Evolutionary conservation across 2,329 filamentous ascomycete genomes (phyloP).

Genomic region (Mycosphaerella sp.): DNA sequence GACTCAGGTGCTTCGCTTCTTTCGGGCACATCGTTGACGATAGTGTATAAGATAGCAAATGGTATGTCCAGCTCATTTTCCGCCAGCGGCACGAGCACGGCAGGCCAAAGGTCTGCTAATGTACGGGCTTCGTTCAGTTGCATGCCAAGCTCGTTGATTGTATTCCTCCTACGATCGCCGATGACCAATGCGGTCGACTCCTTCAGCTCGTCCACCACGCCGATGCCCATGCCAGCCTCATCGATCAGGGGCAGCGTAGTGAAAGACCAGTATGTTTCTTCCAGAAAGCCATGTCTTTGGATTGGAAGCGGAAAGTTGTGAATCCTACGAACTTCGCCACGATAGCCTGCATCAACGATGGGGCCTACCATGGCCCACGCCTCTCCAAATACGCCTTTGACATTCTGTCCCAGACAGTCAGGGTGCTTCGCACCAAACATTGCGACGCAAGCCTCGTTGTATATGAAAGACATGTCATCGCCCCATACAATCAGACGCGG

Average conservation of each 20-base stretch:
- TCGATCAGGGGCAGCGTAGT: slow-evolving; percentile 27
- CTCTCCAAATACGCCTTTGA: slow-evolving; percentile 21
- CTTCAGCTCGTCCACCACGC: slow-evolving; percentile 25
- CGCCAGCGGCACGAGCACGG: slow-evolving; percentile 19
- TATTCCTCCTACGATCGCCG: slow-evolving; percentile 20
- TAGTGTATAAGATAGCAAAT: slow-evolving; percentile 26
- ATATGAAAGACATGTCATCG: slow-evolving; percentile 28
- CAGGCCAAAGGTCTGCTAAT: slow-evolving; percentile 24
- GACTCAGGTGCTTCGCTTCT: slow-evolving; percentile 6
- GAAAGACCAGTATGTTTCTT: slow-evolving; percentile 30
- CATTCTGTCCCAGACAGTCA: slow-evolving; percentile 18
- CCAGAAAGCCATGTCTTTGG: slow-evolving; percentile 24
- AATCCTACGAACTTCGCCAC: slow-evolving; percentile 20
- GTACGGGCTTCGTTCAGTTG: slow-evolving; percentile 14
- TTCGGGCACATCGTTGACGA: slow-evolving; percentile 18
- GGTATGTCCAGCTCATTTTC: slow-evolving; percentile 22
- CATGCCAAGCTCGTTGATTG: slow-evolving; percentile 18
- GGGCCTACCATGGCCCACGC: slow-evolving; percentile 20
- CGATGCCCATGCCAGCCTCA: slow-evolving; percentile 17
- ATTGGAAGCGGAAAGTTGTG: slow-evolving; percentile 22
- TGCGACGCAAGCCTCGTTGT: slow-evolving; percentile 29
- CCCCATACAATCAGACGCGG: slow-evolving; percentile 33
- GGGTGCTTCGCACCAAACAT: slow-evolving; percentile 27
- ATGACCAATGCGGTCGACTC: slow-evolving; percentile 24
- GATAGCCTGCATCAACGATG: slow-evolving; percentile 20